A percentile compares a stretch with the other conserved stretches of the same genome.
Evolutionary conservation across 2,329 filamentous ascomycete genomes (phyloP).

Genomic region (Fusarium bulbicola): DNA sequence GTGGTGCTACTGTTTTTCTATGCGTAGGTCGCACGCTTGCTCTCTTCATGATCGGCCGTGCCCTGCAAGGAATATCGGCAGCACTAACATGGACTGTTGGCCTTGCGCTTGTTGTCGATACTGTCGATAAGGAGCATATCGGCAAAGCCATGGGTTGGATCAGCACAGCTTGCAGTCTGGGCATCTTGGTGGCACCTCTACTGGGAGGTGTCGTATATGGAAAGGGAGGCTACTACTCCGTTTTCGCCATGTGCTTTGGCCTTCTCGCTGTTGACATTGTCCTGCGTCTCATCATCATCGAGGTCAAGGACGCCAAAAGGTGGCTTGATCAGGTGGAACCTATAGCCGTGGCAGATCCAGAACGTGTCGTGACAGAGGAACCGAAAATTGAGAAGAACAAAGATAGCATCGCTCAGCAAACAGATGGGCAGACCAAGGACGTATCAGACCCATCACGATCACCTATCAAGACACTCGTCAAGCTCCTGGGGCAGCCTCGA

Average conservation of each 20-base stretch:
- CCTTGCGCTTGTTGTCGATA: constrained; percentile 49
- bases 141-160: constrained; percentile 48
- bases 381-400: neutral
- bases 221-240: constrained; percentile 46
- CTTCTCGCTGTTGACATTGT: constrained; percentile 46
- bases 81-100: constrained; percentile 50
- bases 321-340: constrained; percentile 36
- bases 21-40: constrained; percentile 44
- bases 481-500: constrained; percentile 44
- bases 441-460: constrained; percentile 1
- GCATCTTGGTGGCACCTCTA: constrained; percentile 45
- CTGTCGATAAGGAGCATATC: constrained; percentile 44
- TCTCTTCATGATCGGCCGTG: constrained; percentile 47
- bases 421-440: neutral
- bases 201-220: constrained; percentile 48
- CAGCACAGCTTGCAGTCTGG: constrained; percentile 46
- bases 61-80: constrained; percentile 47
- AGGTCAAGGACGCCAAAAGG: constrained; percentile 44
- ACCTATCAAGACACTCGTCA: constrained; percentile 37
- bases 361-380: neutral
- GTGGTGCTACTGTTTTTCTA: constrained; percentile 45
- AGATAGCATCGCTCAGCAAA: neutral
- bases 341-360: neutral
- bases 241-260: constrained; percentile 50
- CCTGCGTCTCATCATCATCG: constrained; percentile 46